phyloP scores from a whole-genome alignment of 2,329 filamentous ascomycete species.

The Hypoxylon sp. region DNA sequence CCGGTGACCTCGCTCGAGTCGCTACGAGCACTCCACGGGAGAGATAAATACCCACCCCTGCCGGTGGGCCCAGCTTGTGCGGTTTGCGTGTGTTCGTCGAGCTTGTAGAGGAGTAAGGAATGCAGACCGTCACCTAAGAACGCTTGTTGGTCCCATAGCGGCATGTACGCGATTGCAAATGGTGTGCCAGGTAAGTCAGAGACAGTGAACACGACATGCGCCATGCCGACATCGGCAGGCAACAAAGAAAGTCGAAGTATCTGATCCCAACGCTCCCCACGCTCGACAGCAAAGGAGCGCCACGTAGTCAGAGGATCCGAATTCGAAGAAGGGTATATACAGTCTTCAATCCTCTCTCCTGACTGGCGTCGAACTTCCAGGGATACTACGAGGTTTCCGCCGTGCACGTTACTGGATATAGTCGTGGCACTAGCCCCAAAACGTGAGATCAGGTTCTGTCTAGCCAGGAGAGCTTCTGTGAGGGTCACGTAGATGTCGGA shows the following conservation, averaged over 20 bases:
- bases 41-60: conserved; percentile 86
- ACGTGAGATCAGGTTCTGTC: conserved; percentile 77
- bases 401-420: conserved; percentile 70
- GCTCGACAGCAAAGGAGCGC: conserved; percentile 84
- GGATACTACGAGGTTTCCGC: conserved; percentile 86
- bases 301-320: conserved; percentile 83
- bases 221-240: conserved; percentile 81
- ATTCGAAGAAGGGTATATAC: conserved; percentile 89
- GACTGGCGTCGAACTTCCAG: conserved; percentile 85
- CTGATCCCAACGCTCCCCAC: conserved; percentile 87
- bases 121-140: conserved; percentile 90
- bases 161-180: conserved; percentile 92
- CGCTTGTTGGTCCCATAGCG: conserved; percentile 90
- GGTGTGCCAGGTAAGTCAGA: conserved; percentile 88
- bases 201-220: conserved; percentile 90
- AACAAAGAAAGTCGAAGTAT: conserved; percentile 85
- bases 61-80: conserved; percentile 72
- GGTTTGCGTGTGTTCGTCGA: conserved; percentile 88
- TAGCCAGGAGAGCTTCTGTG: conserved; percentile 80
- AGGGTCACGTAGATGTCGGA: conserved; percentile 97
- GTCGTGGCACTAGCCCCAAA: conserved; percentile 80
- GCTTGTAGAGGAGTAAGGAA: conserved; percentile 84
- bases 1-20: conserved; percentile 82
- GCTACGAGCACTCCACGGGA: conserved; percentile 81
- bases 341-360: conserved; percentile 87